Percentiles rank a stretch among this genome's conserved stretches.
phyloP scores from a whole-genome alignment of 768 basidiomycete genomes.

The Russula olivacea region DNA sequence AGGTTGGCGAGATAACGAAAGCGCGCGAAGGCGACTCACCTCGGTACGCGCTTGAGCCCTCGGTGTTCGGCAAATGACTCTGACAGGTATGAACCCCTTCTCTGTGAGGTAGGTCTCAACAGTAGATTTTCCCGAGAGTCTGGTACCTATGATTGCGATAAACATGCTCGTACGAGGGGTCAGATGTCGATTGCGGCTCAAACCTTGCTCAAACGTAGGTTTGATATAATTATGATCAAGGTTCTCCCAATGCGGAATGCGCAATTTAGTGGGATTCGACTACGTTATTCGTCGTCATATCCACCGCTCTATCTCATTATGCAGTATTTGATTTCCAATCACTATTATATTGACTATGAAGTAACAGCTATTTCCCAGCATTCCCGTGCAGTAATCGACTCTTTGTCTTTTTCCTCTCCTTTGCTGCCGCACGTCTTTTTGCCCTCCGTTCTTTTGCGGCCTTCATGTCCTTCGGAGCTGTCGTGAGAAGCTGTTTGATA shows the following conservation, averaged over 20 bases:
- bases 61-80: not conserved
- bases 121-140: conserved; percentile 41
- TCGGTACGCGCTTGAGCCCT: not conserved
- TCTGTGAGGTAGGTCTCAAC: conserved; percentile 23
- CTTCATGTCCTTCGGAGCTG: conserved; percentile 75
- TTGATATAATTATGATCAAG: not conserved
- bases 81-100: conserved; percentile 23
- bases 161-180: conserved; percentile 43
- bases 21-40: not conserved
- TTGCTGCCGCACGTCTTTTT: conserved; percentile 47
- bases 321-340: not conserved
- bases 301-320: not conserved
- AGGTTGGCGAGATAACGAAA: not conserved
- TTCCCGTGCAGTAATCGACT: not conserved
- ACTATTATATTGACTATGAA: not conserved
- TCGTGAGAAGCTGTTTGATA: conserved; percentile 75
- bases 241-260: not conserved
- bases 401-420: conserved; percentile 29
- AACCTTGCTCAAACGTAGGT: no score
- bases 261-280: not conserved
- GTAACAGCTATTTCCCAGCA: not conserved
- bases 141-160: conserved; percentile 61
- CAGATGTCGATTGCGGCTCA: not conserved
- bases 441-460: conserved; percentile 53
- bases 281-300: no score